Base-by-base conservation (phyloP, 768 basidiomycete genomes). In the Epithele typhae region DNA sequence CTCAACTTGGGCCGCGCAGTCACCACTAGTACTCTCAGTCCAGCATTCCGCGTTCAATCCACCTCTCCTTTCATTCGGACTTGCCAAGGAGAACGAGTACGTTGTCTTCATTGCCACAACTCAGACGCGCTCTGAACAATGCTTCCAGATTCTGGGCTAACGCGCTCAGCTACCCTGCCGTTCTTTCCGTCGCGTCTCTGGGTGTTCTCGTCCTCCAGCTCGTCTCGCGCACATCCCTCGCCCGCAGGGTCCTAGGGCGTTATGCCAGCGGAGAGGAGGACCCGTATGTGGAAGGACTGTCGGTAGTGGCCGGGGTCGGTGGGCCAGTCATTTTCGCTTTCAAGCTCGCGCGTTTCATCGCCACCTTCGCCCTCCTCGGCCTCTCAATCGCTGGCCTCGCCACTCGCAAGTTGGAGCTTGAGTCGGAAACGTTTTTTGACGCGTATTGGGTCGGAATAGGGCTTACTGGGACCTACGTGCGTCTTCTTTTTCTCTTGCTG, bases 261-360 rank as follows among this genome's bases (percentile, higher is more conserved):
- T n/a, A 49, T 9, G 36, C 45, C n/a, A 35, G 37, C 6, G 40
- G 48, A 1, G 46, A 54, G n/a, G 32, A 10, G 2, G 12, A 7
- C 6, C 15, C 17, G 12, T 27, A 27, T 17, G 11, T 45, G 0
- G 51, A 49, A 18, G 18, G 23, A 5, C 23, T 37, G 15, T 50
- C 53, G 6, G 38, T 45, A n/a, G 33, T 49, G 45, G 36, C 45
- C 9, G 47, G 55, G 11, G 71, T 75, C 43, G 76, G 78, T 4
- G 81, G 80, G 9, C 50, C 59, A 4, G 60, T 62, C 12, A 73
- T 78, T 21, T 80, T 78, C 59, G 57, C 58, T 12, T 73, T 72
- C 62, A 76, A 74, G 51, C 42, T 78, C 25, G 53, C 66, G 1
- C 69, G 82, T 19, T 62, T 79, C 4, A 43, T 75, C 3, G 69